Percentiles rank a stretch among this genome's conserved stretches.
Conservation (phyloP, 495 filamentous ascomycete genomes). For the Glarea lozoyensis region DNA sequence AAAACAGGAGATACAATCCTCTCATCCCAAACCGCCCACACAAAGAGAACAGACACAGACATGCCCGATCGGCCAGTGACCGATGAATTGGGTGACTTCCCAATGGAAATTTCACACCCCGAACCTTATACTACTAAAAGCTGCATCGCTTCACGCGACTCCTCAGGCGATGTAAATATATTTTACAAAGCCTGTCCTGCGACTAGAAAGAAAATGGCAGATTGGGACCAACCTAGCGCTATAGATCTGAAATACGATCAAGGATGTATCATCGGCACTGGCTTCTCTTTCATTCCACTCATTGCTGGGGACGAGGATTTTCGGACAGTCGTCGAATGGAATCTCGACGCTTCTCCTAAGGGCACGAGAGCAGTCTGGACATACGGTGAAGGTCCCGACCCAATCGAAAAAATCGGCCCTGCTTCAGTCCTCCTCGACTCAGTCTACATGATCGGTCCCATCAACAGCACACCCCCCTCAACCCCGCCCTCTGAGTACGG, state of each 20-base stretch:
- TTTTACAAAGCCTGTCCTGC: neutral
- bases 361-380: constrained; percentile 18
- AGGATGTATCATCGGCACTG: constrained; percentile 14
- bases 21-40: neutral
- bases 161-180: neutral
- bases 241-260: constrained; percentile 8
- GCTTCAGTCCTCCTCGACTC: constrained; percentile 12
- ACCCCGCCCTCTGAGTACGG: constrained; percentile 11
- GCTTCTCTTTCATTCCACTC: constrained; percentile 7
- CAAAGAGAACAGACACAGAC: neutral
- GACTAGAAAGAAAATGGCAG: neutral
- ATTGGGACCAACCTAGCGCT: no score
- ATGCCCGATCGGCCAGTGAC: neutral
- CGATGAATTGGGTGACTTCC: neutral
- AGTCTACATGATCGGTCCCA: constrained; percentile 16
- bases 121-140: neutral
- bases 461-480: constrained; percentile 9
- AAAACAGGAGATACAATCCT: neutral
- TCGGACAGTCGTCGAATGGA: constrained; percentile 14
- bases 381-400: constrained; percentile 15
- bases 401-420: constrained; percentile 10
- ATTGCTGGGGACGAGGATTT: neutral
- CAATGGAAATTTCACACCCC: neutral
- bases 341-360: constrained; percentile 10
- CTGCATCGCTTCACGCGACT: neutral